Evolutionary conservation across 2,329 filamentous ascomycete species (phyloP).

Genomic region (Epichloe gansuensis): DNA sequence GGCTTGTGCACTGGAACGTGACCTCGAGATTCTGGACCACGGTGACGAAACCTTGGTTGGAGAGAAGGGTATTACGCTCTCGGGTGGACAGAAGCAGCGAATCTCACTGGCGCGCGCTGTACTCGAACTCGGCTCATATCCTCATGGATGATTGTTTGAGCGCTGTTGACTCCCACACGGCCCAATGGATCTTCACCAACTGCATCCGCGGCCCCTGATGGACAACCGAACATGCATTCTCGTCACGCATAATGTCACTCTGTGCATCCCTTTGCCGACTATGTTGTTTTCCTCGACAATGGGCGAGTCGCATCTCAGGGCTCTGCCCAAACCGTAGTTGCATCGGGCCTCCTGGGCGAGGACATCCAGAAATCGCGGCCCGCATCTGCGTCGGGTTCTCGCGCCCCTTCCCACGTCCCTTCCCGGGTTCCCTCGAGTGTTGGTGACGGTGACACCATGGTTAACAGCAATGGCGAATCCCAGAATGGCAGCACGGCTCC

Average conservation of each 20-base stretch:
- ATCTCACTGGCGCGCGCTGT: slow-evolving; percentile 97
- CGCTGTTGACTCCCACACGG: slow-evolving; percentile 93
- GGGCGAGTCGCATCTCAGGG: slow-evolving; percentile 70
- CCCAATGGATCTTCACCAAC: slow-evolving; percentile 95
- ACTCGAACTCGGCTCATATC: slow-evolving; percentile 83
- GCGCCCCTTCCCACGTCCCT: slow-evolving; percentile 62
- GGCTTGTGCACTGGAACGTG: slow-evolving; percentile 81
- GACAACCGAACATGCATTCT: slow-evolving; percentile 78
- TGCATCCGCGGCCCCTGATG: slow-evolving; percentile 86
- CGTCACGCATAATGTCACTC: slow-evolving; percentile 87
- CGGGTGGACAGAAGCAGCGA: slow-evolving; percentile 92
- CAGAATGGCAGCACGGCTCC: slow-evolving; percentile 33
- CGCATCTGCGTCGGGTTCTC: slow-evolving; percentile 57
- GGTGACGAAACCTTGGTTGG: slow-evolving; percentile 91
- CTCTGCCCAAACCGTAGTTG: slow-evolving; percentile 63
- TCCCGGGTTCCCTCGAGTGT: slow-evolving; percentile 69
- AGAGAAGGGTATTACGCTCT: slow-evolving; percentile 94
- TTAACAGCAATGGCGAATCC: slow-evolving; percentile 36
- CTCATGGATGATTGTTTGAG: slow-evolving; percentile 92
- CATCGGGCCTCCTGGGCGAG: slow-evolving; percentile 79
- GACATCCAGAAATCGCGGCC: slow-evolving; percentile 65
- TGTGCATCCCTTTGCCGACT: slow-evolving; percentile 72
- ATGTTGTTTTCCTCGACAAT: slow-evolving; percentile 78
- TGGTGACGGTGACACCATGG: slow-evolving; percentile 49
- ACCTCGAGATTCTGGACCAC: slow-evolving; percentile 82